Evolutionary conservation across 176 grass and related monocot genomes (phyloP), one percentile per base, ranked within the genome.

Genomic region (Rhynchospora breviuscula): DNA sequence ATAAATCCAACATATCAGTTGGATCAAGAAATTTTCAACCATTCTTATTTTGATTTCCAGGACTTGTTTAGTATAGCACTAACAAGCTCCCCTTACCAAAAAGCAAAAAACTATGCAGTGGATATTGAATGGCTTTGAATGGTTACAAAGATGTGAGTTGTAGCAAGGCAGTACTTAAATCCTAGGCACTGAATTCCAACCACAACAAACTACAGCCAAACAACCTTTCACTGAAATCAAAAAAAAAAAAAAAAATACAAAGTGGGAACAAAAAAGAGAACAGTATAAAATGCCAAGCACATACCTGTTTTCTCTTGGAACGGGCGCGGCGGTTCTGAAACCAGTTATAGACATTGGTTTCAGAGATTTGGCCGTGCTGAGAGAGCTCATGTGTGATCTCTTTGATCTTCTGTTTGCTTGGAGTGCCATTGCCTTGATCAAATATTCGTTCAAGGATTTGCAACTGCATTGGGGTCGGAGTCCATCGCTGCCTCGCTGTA

Each of bases 321-420:
- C 97, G 86, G 35, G 97, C 97, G 31, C 97, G 85, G 31, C 97
- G 90, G 9, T 99, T 99, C 84, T 99, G 97, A 67, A 99, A 99
- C 97, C 97, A 99, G 81, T 99, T 99, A 76, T 99, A 99, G 35
- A 99, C 93, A 59, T 99, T 99, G 18, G 97, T 99, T 79, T 99
- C 97, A 0, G 97, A 99, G 83, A 99, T 99, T 64, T 99, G 93
- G 5, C 97, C 97, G 51, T 99, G 97, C 78, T 93, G 93, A 48
- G 97, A 89, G 14, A 99, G 91, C 63, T 96, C 89, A 0, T 83
- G 8, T 0, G 97, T 96, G 43, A 99, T 93, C 23, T 99, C 97
- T 40, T 99, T 99, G 63, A 99, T 99, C 86, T 90, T 93, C 68
- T 95, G 93, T 90, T 95, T 99, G 87, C 87, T 99, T 14, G 97